Evolutionary conservation across 441 rosid genomes (phyloP), one percentile per base, ranked within the genome.

Genomic region (Syzygium syzygioides): DNA sequence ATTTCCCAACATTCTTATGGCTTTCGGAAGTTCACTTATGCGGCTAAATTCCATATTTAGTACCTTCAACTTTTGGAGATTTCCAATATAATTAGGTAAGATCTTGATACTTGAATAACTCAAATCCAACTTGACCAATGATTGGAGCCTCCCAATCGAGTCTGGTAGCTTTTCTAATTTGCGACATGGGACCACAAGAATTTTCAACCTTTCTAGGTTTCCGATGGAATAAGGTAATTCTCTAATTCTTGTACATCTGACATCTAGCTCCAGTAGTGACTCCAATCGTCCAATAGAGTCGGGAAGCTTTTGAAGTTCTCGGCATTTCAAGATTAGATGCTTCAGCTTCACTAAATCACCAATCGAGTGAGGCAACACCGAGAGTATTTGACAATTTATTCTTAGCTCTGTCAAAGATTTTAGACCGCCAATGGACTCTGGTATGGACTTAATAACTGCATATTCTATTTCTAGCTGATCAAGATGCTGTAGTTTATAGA

Each of bases 191-290:
- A 59, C 0, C 0, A 0, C 0, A 1, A 59, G 26, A 59, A 59
- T 4, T 59, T 13, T 13, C 8, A 59, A 28, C 30, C 30, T 59
- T 28, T 59, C 0, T 0, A 59, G 6, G 1, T 59, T 59, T 26
- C 30, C 66, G 5, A 28, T 26, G n/a, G 66, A 3, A 59, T 26
- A 0, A 26, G 66, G 0, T 59, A 59, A 12, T 28, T 59, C 1
- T 5, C 0, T 26, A 1, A 59, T 59, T 0, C 2, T 0, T 12
- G 7, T 2, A 0, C 0, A 0, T 2, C 0, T 0, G 2, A 59
- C 7, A 5, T 3, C 0, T 59, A 59, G 0, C 66, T 26, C 17
- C 26, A 59, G 32, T 26, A 59, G 17, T 5, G 66, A 59, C 30
- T 12, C 7, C 66, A 59, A 26, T 59, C 12, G 14, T 12, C 66